Evolutionary conservation across 2,329 filamentous ascomycete genomes (phyloP), one percentile per base, ranked within the genome.

Genomic region (Claviceps capensis): DNA sequence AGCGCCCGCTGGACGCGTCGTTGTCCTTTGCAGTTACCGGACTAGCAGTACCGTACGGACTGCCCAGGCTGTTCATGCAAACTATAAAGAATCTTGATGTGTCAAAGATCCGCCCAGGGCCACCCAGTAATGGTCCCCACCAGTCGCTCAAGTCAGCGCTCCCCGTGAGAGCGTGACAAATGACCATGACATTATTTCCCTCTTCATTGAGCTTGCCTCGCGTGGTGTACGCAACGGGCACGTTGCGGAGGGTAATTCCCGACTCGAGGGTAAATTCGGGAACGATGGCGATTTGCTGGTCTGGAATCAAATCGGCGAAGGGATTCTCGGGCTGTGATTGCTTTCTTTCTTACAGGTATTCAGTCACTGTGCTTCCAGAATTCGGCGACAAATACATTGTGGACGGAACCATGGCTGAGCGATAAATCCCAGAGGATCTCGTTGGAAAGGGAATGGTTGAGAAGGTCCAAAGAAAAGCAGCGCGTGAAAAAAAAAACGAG

Each of bases 221-320:
- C 22, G 78, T 82, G 46, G 80, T 85, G 65, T 84, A 85, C 43
- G 82, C 82, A 50, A 86, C 72, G 1, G 82, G 82, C 16, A 84
- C 75, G 79, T 97, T 93, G 59, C 77, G 72, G 19, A 98, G 76
- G 0, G 79, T 85, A 23, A 86, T 88, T 48, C 93, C 93, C 2
- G 90, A 97, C 68, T 98, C 93, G 58, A 98, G 85, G 8, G 85
- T 89, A 67, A 96, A 95, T 26, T 83, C 83, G 2, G 93, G 91
- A 52, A 98, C 80, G 55, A 93, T 80, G 53, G 86, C 88, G 62
- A 95, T 85, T 51, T 85, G 77, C 70, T 97, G 93, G 62, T 95
- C 85, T 50, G 88, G 84, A 50, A 98, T 95, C 63, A 97, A 76
- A 57, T 77, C 71, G 55, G 87, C 81, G 66, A 90, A 97, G 34